Percentiles rank a stretch among this genome's conserved stretches.
Evolutionary conservation across 345 rosid species (phyloP).

Genomic region (Salix udensis): DNA sequence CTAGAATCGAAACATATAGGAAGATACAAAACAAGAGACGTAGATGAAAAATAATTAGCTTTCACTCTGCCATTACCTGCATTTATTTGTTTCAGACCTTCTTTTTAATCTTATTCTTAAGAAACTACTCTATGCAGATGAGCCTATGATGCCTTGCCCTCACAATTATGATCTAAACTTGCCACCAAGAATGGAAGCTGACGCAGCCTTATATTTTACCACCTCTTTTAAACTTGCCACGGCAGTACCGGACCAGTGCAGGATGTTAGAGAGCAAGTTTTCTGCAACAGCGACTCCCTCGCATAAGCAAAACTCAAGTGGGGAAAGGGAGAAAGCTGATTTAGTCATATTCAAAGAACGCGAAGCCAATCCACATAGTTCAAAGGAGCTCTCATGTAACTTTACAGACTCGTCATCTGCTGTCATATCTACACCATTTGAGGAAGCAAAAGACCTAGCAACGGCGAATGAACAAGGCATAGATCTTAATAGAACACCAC

Average conservation of each 20-base stretch:
- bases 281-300: constrained; percentile 4
- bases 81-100: neutral
- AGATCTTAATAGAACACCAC: constrained; percentile 76
- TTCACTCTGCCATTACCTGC: neutral
- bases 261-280: constrained; percentile 21
- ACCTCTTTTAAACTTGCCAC: constrained; percentile 34
- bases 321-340: constrained; percentile 27
- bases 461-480: constrained; percentile 33
- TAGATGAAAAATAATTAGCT: neutral
- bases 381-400: constrained; percentile 35
- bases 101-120: neutral
- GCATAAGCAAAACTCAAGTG: constrained; percentile 15
- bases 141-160: constrained; percentile 33
- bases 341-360: constrained; percentile 17
- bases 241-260: constrained; percentile 31
- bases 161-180: constrained; percentile 44
- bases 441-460: constrained; percentile 31
- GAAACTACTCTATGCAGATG: constrained; percentile 39
- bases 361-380: constrained; percentile 24
- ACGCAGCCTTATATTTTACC: constrained; percentile 22
- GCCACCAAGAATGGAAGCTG: constrained; percentile 44
- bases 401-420: constrained; percentile 41
- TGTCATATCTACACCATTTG: constrained; percentile 28
- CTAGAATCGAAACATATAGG: neutral
- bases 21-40: neutral